These are phyloP conservation scores for Blepharisma stoltei DNA, from an alignment of 73 alveolate genomes.

Conservation along the genomic window DNA sequence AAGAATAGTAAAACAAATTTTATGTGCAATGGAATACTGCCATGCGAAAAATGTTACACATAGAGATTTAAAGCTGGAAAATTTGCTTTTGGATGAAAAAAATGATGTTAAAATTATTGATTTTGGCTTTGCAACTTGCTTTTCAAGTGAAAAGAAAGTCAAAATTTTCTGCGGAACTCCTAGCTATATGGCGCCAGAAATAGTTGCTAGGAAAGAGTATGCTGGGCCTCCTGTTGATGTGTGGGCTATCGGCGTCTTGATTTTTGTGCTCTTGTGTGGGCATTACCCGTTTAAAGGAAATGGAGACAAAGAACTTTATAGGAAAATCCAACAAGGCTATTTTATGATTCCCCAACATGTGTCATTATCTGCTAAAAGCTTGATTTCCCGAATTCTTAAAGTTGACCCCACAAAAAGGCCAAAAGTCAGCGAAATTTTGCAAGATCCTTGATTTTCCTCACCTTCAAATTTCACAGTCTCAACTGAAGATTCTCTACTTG, in stretches of 20 bases:
- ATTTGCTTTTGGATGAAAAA: conserved; percentile 39
- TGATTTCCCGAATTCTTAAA: conserved; percentile 38
- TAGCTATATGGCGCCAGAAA: conserved; percentile 96
- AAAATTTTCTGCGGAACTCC: conserved; percentile 87
- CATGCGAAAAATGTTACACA: conserved; percentile 56
- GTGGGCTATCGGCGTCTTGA: conserved; percentile 62
- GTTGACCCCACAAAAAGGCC: conserved; percentile 61
- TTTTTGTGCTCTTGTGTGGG: conserved; percentile 49
- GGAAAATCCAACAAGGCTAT: conserved; percentile 55
- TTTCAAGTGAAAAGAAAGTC: conserved; percentile 50
- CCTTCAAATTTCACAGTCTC: neutral
- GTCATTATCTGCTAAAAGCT: conserved; percentile 36
- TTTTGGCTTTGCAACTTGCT: conserved; percentile 55
- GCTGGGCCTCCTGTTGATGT: conserved; percentile 61
- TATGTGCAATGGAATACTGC: conserved; percentile 55
- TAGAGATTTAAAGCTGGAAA: conserved; percentile 55
- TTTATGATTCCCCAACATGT: conserved; percentile 44
- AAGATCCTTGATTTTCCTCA: conserved; percentile 23
- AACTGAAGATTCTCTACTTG: neutral
- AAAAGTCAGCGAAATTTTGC: conserved; percentile 36
- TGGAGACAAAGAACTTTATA: conserved; percentile 61
- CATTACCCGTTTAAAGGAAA: conserved; percentile 52
- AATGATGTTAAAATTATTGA: conserved; percentile 47
- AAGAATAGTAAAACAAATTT: conserved; percentile 41
- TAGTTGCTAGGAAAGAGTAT: conserved; percentile 52